A percentile compares a stretch with the other conserved stretches of the same genome.
Evolutionary conservation across 2,329 filamentous ascomycete genomes (phyloP).

Genomic region (Emydomyces testavorans): DNA sequence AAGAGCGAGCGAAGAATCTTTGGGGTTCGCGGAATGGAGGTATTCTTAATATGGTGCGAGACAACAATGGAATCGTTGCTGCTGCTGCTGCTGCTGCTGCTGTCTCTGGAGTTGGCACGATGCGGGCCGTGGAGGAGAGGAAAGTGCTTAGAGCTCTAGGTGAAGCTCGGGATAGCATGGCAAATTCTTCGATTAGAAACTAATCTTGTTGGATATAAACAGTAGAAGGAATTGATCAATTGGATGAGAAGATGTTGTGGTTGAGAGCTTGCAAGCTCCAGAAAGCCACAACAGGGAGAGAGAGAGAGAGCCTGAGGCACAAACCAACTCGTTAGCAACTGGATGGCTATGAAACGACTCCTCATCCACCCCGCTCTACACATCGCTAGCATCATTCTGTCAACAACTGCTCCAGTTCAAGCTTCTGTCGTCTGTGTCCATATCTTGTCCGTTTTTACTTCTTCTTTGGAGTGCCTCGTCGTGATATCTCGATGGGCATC

Average conservation of each 20-base stretch:
- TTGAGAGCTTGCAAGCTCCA: not conserved
- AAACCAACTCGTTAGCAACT: too few relatives aligned
- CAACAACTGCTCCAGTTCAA: too few relatives aligned
- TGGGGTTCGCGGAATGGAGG: not conserved
- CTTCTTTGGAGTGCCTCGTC: too few relatives aligned
- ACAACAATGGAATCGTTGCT: conserved; percentile 10
- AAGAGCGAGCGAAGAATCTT: conserved; percentile 17
- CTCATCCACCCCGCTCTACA: too few relatives aligned
- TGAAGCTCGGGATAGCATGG: conserved; percentile 31
- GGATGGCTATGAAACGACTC: too few relatives aligned
- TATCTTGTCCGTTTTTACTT: too few relatives aligned
- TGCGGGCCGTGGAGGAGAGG: conserved; percentile 17
- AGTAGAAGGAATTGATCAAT: too few relatives aligned
- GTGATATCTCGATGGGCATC: too few relatives aligned
- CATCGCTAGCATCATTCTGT: too few relatives aligned
- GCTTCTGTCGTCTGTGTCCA: too few relatives aligned
- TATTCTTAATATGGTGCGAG: conserved; percentile 1
- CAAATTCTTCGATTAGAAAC: conserved; percentile 19
- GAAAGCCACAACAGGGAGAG: too few relatives aligned
- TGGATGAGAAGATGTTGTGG: not conserved
- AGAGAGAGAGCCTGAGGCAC: too few relatives aligned
- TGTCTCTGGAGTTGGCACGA: conserved; percentile 14
- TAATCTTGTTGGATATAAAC: not conserved
- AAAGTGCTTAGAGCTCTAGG: conserved; percentile 33
- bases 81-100: conserved; percentile 12